Conservation (phyloP, 306 rosid species). For the Macrotyloma uniflorum region DNA sequence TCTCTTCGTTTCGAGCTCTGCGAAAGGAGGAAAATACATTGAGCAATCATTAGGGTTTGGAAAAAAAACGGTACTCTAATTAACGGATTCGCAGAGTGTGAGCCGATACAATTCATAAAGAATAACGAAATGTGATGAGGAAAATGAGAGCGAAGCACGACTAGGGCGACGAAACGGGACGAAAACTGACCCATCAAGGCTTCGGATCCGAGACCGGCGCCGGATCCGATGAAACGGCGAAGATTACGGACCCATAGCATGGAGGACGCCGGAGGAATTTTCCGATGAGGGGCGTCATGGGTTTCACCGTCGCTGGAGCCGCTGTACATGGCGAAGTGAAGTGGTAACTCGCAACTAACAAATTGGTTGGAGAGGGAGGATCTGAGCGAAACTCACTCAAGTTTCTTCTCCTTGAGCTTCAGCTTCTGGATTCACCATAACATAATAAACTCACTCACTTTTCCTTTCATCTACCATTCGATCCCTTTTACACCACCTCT, state of each 20-base stretch:
- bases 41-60: conserved; percentile 7
- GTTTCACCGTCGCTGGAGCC: conserved; percentile 93
- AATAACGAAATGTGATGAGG: background rate
- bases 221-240: conserved; percentile 91
- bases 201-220: conserved; percentile 93
- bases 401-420: background rate
- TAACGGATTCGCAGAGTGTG: background rate
- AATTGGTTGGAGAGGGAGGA: background rate
- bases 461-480: no score
- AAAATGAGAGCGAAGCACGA: no score
- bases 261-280: conserved; percentile 88
- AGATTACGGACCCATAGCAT: conserved; percentile 95
- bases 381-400: background rate
- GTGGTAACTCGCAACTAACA: background rate
- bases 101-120: background rate
- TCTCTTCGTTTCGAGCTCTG: conserved; percentile 97
- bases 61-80: background rate
- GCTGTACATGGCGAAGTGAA: conserved; percentile 67
- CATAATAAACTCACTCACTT: background rate
- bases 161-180: background rate
- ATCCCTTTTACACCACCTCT: background rate
- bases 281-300: conserved; percentile 78
- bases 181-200: conserved; percentile 80
- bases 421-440: background rate
- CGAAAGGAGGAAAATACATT: conserved; percentile 10